phyloP scores from a whole-genome alignment of 1,139 yeast species.

The Wickerhamiella infanticola region DNA sequence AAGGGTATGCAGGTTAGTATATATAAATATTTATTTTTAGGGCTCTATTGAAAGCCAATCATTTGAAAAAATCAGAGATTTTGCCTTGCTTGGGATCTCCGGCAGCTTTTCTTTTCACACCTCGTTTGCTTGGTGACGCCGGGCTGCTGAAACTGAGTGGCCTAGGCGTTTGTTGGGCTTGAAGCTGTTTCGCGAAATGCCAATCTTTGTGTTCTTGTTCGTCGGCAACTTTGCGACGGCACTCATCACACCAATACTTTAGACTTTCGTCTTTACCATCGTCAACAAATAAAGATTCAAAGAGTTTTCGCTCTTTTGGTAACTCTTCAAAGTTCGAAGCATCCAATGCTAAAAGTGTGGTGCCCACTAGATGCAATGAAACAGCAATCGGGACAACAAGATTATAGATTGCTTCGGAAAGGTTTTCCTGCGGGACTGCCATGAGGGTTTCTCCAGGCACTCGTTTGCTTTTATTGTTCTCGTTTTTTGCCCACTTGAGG shows the following conservation, averaged over 20 bases:
- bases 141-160: not conserved
- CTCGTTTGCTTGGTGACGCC: not conserved
- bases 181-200: conserved; percentile 32
- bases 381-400: conserved; percentile 18
- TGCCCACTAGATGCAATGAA: conserved; percentile 13
- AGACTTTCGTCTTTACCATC: conserved; percentile 1
- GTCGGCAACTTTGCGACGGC: conserved; percentile 15
- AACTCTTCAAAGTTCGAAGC: conserved; percentile 11
- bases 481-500: conserved; percentile 15
- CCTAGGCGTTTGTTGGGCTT: conserved; percentile 20
- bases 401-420: conserved; percentile 17
- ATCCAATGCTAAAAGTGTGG: conserved; percentile 14
- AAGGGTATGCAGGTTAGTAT: conserved; percentile 5
- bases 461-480: not conserved
- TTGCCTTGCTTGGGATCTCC: not conserved
- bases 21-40: not conserved
- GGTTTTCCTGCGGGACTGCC: conserved; percentile 3
- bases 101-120: not conserved
- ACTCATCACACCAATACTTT: conserved; percentile 18
- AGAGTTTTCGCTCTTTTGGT: conserved; percentile 10
- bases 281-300: conserved; percentile 5
- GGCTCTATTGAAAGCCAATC: conserved; percentile 5
- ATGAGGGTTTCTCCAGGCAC: not conserved
- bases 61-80: conserved; percentile 1
- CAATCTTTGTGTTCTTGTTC: conserved; percentile 26